Base-by-base conservation (phyloP, 805 yeast genomes). In the Candida broadrunensis region DNA sequence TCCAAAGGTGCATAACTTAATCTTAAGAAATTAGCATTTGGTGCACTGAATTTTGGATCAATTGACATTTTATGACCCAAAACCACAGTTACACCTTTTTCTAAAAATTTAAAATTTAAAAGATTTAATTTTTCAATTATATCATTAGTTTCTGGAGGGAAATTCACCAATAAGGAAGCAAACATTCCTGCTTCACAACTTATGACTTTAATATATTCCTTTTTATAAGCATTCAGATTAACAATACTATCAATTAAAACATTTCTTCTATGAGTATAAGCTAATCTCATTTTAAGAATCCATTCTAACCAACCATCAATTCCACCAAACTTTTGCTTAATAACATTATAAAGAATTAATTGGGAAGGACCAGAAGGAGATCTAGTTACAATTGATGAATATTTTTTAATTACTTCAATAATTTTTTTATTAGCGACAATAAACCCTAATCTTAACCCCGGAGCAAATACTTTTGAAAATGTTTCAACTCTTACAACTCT, bases 131-230 rank as follows among this genome's bases (percentile, higher is more conserved):
- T 67, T 20, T 56, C 63, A 8, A 48, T 47, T 41, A 68, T 60
- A 38, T 71, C 63, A 21, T 68, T 69, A 23, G 69, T 70, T 34
- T 42, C 39, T 36, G 42, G 38, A 3, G 67, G 69, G 48, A 65
- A 60, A 40, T 70, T 71, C 37, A 80, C 40, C 16, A 69, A 48
- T 3, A 77, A 58, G 7, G 73, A 55, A 34, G 76, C 75, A 60
- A 80, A 80, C 85, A 80, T 80, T 15, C 85, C 85, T 19, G 82
- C 81, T n/a, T 67, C 60, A 4, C 83, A 80, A 41, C 73, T 79
- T 39, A 78, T 58, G 5, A 73, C 61, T 6, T 59, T 56, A 36
- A 79, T 52, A 19, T 63, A 63, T 0, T 72, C 73, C 36, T 69
- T 61, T 33, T 66, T 50, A 39, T 46, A 66, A 7, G 80, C 76